These are phyloP conservation scores for Cercophora newfieldiana DNA, from an alignment of 495 filamentous ascomycete genomes.

Conservation along the genomic window DNA sequence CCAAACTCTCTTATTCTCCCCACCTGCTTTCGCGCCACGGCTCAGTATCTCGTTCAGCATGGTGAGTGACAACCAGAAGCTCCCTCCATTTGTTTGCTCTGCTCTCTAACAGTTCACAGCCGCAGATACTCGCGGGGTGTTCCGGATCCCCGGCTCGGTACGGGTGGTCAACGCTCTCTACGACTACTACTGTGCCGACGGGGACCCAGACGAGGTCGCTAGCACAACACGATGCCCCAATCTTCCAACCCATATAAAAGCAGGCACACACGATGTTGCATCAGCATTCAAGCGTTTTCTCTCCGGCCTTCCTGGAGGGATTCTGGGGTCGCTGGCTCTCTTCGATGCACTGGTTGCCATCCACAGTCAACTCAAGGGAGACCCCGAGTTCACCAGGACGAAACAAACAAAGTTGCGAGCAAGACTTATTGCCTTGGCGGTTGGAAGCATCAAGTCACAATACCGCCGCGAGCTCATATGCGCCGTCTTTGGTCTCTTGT, in stretches of 20 bases:
- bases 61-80: constrained; percentile 46
- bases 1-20: constrained; percentile 65
- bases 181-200: constrained; percentile 60
- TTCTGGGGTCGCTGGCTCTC: constrained; percentile 66
- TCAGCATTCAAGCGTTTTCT: constrained; percentile 72
- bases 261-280: constrained; percentile 66
- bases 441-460: constrained; percentile 55
- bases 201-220: constrained; percentile 47
- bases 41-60: constrained; percentile 63
- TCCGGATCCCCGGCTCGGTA: constrained; percentile 62
- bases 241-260: constrained; percentile 55
- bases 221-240: constrained; percentile 55
- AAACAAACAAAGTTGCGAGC: constrained; percentile 56
- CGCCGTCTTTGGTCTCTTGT: constrained; percentile 64
- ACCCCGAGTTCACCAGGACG: constrained; percentile 49
- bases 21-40: constrained; percentile 72
- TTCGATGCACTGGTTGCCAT: constrained; percentile 68
- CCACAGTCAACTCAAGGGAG: constrained; percentile 52
- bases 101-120: constrained; percentile 33
- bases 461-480: constrained; percentile 64
- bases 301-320: constrained; percentile 68
- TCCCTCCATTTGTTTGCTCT: neutral
- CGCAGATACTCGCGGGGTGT: constrained; percentile 57
- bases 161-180: constrained; percentile 58
- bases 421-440: constrained; percentile 63